Base-by-base conservation (phyloP, 108 stramenopile species). In the Aurantiochytrium sp. region DNA sequence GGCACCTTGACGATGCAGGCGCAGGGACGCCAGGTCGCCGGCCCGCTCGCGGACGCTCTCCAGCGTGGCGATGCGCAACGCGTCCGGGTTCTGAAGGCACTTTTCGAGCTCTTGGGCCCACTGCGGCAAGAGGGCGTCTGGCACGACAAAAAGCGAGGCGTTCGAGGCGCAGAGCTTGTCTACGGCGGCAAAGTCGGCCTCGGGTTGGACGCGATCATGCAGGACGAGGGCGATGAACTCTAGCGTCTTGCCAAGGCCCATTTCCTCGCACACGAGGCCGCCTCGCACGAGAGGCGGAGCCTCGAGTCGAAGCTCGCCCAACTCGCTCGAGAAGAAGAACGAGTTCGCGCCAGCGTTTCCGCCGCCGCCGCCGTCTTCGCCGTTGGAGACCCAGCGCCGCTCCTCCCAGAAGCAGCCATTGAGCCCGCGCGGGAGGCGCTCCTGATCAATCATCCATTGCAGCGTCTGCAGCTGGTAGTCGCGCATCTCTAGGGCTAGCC, bases 351-450 rank as follows among this genome's bases (percentile, higher is more conserved):
- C n/a, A n/a, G n/a, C n/a, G n/a, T n/a, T n/a, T n/a, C n/a, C n/a
- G n/a, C n/a, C n/a, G n/a, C n/a, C n/a, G n/a, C n/a, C n/a, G n/a
- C n/a, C n/a, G n/a, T n/a, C n/a, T n/a, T n/a, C n/a, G n/a, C n/a
- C n/a, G n/a, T n/a, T n/a, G n/a, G n/a, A n/a, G n/a, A 4, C 5
- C 59, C 88, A 95, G 34, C 69, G 69, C 32, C 93, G 52, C 89
- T 91, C 87, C 85, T 96, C 95, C 95, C 95, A 96, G 48, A 96
- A 90, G 52, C 95, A 86, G 4, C 92, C 93, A 68, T 96, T 96
- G 12, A 96, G 69, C 0, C 94, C 94, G 22, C 81, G 90, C 15
- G 55, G 55, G 87, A 91, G 88, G 68, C 69, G 52, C 55, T 95
- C 95, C 92, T 91, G 92, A 65, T 94, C 90, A 37, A 90, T 87